Base-by-base conservation (phyloP, 1,284 basidiomycete species). In the Fomitiporia mediterranea region DNA sequence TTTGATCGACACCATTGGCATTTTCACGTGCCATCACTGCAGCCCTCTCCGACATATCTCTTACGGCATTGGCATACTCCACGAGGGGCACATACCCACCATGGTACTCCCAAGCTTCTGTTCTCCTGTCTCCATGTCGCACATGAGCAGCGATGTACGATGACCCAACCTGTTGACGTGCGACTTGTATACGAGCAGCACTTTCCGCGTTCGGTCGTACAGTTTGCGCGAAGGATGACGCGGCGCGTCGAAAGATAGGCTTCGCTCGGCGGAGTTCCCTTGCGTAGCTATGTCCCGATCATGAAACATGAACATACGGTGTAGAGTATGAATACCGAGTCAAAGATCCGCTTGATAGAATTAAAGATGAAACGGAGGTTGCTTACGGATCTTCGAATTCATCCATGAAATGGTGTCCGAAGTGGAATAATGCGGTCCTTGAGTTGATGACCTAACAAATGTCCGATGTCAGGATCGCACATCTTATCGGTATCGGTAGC, bases 381-480 rank as follows among this genome's bases (percentile, higher is more conserved):
- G 72, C 82, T 52, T 68, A 86, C 83, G 83, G 68, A 64, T 87
- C 72, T 65, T 85, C 81, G 60, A 81, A 87, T 44, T 77, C 68
- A 39, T 84, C 76, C 4, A 62, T 68, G 65, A 81, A 88, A 2
- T 60, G 65, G 61, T 82, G 75, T 2, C 79, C 77, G 46, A 87
- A 73, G 63, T 87, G 84, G 63, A 75, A 86, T 60, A 77, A 79
- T 4, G 83, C 81, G 8, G 84, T 86, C 43, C 76, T 73, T 2
- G 82, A 80, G 60, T 77, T 84, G 46, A 87, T 66, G 37, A 86
- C 73, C 83, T 84, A 58, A 37, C 56, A 23, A n/a, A 51, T 25
- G 13, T 13, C 6, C 32, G 6, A 6, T 13, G 32, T 34, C 6
- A 34, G 32, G 19, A 40, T n/a, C 44, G 25, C 55, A 25, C 70